phyloP scores from a whole-genome alignment of 305 asterid species.

The Andrographis paniculata region DNA sequence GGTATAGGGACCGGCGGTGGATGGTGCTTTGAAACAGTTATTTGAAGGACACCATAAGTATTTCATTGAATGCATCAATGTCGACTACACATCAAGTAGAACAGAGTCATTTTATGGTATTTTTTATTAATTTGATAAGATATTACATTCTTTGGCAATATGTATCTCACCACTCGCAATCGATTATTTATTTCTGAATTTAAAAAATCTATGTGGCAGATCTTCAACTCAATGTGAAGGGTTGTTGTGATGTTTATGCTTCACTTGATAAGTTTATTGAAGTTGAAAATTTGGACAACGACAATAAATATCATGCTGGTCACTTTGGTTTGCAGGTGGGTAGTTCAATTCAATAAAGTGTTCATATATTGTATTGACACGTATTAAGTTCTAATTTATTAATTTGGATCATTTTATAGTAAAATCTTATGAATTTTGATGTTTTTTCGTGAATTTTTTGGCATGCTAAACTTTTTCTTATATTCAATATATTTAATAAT shows the following conservation, averaged over 20 bases:
- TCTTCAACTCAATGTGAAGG: slow-evolving; percentile 43
- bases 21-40: slow-evolving; percentile 31
- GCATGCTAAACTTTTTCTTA: too few relatives aligned
- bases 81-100: slow-evolving; percentile 31
- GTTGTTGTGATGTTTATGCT: slow-evolving; percentile 32
- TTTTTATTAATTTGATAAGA: slow-evolving; percentile 3
- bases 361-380: too few relatives aligned
- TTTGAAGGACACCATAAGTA: slow-evolving; percentile 38
- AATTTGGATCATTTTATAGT: too few relatives aligned
- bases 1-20: too few relatives aligned
- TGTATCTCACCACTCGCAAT: too few relatives aligned
- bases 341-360: too few relatives aligned
- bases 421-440: too few relatives aligned
- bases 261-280: slow-evolving; percentile 14
- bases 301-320: slow-evolving; percentile 30
- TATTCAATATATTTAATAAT: neutral
- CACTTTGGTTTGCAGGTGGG: slow-evolving; percentile 35
- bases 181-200: too few relatives aligned
- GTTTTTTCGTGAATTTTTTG: neutral
- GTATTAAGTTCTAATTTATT: too few relatives aligned
- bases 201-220: too few relatives aligned
- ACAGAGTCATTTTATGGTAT: slow-evolving; percentile 38
- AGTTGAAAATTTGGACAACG: slow-evolving; percentile 29
- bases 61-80: slow-evolving; percentile 35
- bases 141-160: neutral